These are phyloP conservation scores for Stipa capillata DNA, from an alignment of 176 grass and related monocot species.

Conservation along the genomic window DNA sequence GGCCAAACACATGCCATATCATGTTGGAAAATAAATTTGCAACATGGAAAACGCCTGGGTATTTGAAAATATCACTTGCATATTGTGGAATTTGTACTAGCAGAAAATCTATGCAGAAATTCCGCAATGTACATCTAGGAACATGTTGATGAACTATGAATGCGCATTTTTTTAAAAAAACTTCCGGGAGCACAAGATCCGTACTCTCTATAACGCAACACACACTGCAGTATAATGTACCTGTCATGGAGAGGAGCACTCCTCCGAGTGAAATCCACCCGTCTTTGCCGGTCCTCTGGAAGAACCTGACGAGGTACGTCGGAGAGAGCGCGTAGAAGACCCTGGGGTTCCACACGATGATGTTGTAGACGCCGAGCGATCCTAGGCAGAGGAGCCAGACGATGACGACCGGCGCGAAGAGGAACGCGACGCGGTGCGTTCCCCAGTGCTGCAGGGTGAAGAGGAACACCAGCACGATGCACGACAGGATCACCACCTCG, in stretches of 20 bases:
- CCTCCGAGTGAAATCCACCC: conserved; percentile 55
- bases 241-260: conserved; percentile 50
- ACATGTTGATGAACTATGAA: no score
- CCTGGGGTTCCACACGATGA: conserved; percentile 45
- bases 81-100: no score
- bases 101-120: no score
- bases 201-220: no score
- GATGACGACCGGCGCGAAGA: conserved; percentile 52
- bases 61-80: no score
- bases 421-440: conserved; percentile 35
- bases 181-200: no score
- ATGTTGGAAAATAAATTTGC: no score
- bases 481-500: conserved; percentile 36
- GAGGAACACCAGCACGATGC: conserved; percentile 46
- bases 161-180: no score
- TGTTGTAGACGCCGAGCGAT: conserved; percentile 43
- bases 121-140: no score
- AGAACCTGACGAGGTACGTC: conserved; percentile 43
- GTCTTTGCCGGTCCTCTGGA: conserved; percentile 30
- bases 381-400: conserved; percentile 42
- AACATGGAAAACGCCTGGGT: no score
- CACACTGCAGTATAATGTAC: no score
- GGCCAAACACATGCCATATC: background rate
- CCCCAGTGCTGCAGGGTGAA: conserved; percentile 53
- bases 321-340: conserved; percentile 37